Conservation (phyloP, 140 eudicot genomes). For the Senecio squalidus region DNA sequence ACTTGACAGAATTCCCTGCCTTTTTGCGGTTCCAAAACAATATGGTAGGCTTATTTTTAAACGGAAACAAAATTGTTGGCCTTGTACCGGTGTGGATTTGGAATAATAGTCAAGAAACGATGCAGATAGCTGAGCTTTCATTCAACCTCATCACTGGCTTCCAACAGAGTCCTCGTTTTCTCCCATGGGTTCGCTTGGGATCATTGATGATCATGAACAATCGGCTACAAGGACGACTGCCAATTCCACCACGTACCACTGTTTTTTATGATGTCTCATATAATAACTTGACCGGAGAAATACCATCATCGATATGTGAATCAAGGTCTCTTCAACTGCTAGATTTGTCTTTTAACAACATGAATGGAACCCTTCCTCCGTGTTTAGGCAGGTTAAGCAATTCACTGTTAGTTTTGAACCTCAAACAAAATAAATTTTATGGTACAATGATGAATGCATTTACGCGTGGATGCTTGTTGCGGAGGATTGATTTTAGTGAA, state of each 20-base stretch:
- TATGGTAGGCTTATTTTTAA: neutral
- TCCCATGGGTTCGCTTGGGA: slow-evolving; percentile 22
- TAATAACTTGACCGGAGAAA: no score
- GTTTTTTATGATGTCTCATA: neutral
- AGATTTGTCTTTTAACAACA: no score
- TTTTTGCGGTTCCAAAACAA: slow-evolving; percentile 19
- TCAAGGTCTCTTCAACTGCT: neutral
- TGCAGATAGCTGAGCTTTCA: neutral
- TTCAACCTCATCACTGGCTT: no score
- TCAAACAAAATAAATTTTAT: neutral
- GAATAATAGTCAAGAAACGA: no score
- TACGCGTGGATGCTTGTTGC: no score
- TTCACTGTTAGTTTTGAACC: neutral
- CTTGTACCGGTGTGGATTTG: no score
- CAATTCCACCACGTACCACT: slow-evolving; percentile 27
- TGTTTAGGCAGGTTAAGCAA: slow-evolving; percentile 11
- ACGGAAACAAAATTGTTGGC: slow-evolving; percentile 17
- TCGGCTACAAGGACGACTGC: slow-evolving; percentile 26
- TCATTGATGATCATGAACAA: neutral
- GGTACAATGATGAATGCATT: slow-evolving; percentile 5
- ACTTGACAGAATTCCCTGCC: slow-evolving; percentile 27
- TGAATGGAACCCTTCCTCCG: slow-evolving; percentile 11
- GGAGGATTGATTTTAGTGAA: no score
- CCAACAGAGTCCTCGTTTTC: slow-evolving; percentile 6
- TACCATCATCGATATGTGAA: slow-evolving; percentile 16